These are phyloP conservation scores for Eucalyptus victrix DNA, from an alignment of 345 rosid genomes.

Conservation along the genomic window DNA sequence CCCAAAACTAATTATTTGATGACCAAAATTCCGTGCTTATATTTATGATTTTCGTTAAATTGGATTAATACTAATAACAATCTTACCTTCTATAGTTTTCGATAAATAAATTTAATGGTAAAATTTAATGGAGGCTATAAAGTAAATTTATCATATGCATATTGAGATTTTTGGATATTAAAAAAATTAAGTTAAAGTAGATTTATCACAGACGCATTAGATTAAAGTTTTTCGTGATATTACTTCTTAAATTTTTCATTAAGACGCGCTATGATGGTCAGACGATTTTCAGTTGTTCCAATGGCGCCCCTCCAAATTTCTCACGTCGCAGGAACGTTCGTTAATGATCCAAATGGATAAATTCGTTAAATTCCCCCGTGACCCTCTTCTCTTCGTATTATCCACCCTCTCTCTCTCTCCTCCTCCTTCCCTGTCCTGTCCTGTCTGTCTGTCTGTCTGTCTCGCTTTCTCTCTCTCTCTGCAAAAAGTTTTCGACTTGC, in stretches of 20 bases:
- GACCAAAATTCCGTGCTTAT: no score
- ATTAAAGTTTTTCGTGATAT: no score
- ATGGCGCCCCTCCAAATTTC: not conserved
- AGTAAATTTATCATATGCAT: no score
- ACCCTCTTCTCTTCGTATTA: not conserved
- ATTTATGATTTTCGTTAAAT: no score
- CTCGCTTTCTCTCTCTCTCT: not conserved
- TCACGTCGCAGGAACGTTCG: not conserved
- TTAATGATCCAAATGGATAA: not conserved
- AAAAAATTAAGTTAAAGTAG: no score
- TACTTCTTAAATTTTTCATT: no score
- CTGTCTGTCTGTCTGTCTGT: not conserved
- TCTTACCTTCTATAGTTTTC: rapidly evolving
- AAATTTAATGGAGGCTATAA: no score
- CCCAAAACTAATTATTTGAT: no score
- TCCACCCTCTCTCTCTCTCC: not conserved
- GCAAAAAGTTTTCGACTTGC: not conserved
- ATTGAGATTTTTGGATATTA: no score
- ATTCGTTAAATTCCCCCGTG: not conserved
- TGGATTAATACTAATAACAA: rapidly evolving
- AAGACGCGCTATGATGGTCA: no score
- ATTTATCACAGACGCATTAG: no score
- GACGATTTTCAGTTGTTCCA: not conserved
- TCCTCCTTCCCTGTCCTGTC: not conserved
- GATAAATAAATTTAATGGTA: no score